Evolutionary conservation across 129 eudicot genomes (phyloP).

Genomic region (Calendula officinalis): DNA sequence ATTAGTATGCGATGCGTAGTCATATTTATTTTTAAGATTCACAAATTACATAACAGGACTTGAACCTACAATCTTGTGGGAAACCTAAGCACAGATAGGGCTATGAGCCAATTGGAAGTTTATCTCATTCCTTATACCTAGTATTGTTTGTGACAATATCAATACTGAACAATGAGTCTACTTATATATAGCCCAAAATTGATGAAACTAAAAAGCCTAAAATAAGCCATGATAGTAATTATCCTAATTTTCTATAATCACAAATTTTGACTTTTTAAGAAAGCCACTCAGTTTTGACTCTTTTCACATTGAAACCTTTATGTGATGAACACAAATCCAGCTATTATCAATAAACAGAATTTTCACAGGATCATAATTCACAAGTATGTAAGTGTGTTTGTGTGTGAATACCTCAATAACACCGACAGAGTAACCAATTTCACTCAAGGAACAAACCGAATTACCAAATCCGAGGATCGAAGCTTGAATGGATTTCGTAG

Average conservation of each 20-base stretch:
- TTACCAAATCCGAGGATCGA: slow-evolving; percentile 39
- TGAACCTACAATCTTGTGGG: not conserved
- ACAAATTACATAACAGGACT: not conserved
- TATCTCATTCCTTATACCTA: no score
- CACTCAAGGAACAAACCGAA: slow-evolving; percentile 36
- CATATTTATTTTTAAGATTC: not conserved
- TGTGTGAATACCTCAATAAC: slow-evolving; percentile 51
- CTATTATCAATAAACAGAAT: not conserved
- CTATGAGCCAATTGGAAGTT: no score
- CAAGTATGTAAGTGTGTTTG: not conserved
- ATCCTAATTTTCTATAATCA: slow-evolving; percentile 3
- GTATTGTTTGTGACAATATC: no score
- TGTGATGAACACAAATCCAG: slow-evolving; percentile 12
- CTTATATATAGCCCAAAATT: no score
- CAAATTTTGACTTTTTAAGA: slow-evolving; percentile 6
- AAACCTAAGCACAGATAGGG: no score
- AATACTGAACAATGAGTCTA: no score
- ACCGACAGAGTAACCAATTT: slow-evolving; percentile 28
- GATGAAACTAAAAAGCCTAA: not conserved
- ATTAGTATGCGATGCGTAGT: slow-evolving; percentile 21
- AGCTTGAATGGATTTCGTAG: slow-evolving; percentile 35
- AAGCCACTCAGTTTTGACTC: slow-evolving; percentile 14
- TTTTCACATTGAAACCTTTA: slow-evolving; percentile 7
- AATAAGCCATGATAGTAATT: not conserved
- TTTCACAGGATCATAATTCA: not conserved